Conservation (phyloP, 2,329 filamentous ascomycete species). For the Aspergillus unguis region DNA sequence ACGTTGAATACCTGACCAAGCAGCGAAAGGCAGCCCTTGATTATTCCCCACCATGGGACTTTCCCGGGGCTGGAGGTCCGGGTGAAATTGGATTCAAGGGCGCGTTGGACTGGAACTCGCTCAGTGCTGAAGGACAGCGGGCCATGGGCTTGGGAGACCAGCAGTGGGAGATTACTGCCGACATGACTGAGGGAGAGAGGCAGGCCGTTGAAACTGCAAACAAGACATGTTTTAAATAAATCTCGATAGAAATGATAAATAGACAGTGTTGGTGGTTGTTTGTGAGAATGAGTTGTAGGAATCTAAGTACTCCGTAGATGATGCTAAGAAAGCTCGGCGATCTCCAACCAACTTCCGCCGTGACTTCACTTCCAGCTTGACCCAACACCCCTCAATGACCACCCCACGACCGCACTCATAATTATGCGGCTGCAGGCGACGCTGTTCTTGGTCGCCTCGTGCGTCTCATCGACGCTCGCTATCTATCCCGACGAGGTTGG, state of each 20-base stretch:
- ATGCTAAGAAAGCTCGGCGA: constrained; percentile 4
- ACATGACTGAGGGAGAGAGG: constrained; percentile 51
- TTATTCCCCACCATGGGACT: constrained; percentile 67
- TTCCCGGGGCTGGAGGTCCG: constrained; percentile 55
- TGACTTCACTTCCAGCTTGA: constrained; percentile 1
- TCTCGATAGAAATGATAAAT: no score
- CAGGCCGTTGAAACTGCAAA: constrained; percentile 53
- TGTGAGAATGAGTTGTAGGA: background rate
- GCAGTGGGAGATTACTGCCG: constrained; percentile 48
- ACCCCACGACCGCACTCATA: constrained; percentile 24
- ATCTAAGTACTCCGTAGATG: background rate
- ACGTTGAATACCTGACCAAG: constrained; percentile 65
- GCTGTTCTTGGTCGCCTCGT: constrained; percentile 41
- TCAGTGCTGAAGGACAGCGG: constrained; percentile 49
- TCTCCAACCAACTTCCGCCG: background rate
- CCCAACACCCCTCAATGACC: constrained; percentile 31
- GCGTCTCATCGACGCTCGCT: constrained; percentile 55
- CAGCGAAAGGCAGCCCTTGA: constrained; percentile 69
- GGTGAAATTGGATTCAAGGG: constrained; percentile 42
- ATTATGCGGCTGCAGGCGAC: constrained; percentile 43
- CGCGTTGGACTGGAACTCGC: constrained; percentile 36
- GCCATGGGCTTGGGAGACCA: constrained; percentile 54
- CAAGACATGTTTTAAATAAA: constrained; percentile 48
- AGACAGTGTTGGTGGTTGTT: no score
- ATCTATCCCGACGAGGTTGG: constrained; percentile 89